phyloP scores from a whole-genome alignment of 768 basidiomycete genomes.

The Leucocoprinus leucothites region DNA sequence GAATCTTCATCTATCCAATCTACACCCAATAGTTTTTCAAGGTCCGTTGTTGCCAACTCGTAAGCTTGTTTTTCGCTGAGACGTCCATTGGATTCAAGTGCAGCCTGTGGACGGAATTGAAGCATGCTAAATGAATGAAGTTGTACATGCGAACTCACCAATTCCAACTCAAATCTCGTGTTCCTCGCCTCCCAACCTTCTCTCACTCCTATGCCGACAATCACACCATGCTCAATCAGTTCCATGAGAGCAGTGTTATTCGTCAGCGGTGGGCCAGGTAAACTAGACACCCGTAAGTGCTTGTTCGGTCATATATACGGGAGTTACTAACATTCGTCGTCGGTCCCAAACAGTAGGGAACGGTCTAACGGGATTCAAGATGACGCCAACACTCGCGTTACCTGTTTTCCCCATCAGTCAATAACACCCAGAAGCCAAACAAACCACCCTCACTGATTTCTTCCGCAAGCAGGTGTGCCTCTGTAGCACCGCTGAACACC shows the following conservation, averaged over 20 bases:
- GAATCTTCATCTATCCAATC: constrained; percentile 36
- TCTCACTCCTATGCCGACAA: constrained; percentile 66
- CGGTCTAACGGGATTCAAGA: constrained; percentile 54
- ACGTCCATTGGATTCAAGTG: constrained; percentile 43
- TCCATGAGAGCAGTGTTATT: constrained; percentile 58
- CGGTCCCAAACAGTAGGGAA: constrained; percentile 76
- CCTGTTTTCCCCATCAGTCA: constrained; percentile 30
- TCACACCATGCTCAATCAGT: constrained; percentile 71
- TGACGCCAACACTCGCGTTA: constrained; percentile 45
- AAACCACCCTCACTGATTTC: constrained; percentile 47
- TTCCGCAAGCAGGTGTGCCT: constrained; percentile 63
- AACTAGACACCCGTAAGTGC: constrained; percentile 29
- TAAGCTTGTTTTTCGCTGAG: constrained; percentile 39
- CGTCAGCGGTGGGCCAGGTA: constrained; percentile 75
- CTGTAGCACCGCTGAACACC: constrained; percentile 60
- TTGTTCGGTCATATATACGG: background rate
- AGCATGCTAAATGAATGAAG: constrained; percentile 7
- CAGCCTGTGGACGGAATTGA: constrained; percentile 28
- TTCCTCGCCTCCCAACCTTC: constrained; percentile 75
- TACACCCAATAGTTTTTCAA: constrained; percentile 38
- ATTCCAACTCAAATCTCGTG: constrained; percentile 73
- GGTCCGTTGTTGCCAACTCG: constrained; percentile 42
- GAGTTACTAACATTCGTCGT: constrained; percentile 50
- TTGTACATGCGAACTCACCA: constrained; percentile 46
- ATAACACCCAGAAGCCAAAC: background rate